Base-by-base conservation (phyloP, 257 asterid genomes). In the Plantago elongata region DNA sequence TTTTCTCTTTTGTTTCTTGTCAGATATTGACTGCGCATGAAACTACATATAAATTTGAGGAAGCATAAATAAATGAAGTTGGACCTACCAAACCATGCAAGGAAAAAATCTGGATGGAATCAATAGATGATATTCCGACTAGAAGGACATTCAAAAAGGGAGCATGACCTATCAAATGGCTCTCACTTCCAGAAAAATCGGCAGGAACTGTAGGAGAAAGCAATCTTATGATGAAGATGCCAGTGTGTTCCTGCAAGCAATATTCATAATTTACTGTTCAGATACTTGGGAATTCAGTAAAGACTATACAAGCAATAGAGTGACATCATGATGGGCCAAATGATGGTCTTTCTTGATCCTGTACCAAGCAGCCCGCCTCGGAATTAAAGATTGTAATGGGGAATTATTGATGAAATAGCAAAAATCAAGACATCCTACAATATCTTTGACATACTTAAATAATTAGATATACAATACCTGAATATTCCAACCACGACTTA, bases 81-180 rank as follows among this genome's bases (percentile, higher is more conserved):
- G 78, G 75, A 87, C 96, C 69, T 85, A 93, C 99, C 99, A 89
- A 77, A 71, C 99, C 99, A 63, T 89, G 97, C 63, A 86, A 82
- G 57, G 97, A 93, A 72, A 93, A 87, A 40, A 87, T 89, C 80
- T 89, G 95, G 60, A 87, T 61, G 63, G 85, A 66, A 64, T 93
- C 97, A 13, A 93, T 40, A 47, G 89, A 69, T 57, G 97, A 84
- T 74, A 93, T 78, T 71, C 96, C 99, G 10, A 83, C 74, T 66
- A 87, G 94, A 66, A 93, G 77, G 79, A 87, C 89, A 74, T 93
- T 87, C 84, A 93, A 73, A 74, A 84, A 78, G 68, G 95, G 95
- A 66, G 94, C 99, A 76, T 71, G 79, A 66, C 81, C 80, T 66
- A 93, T 83, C 83, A 93, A 74, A 83, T 83, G 90, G 74, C 94